These are phyloP conservation scores for Brassica rapa DNA, from an alignment of 345 rosid species.

Conservation along the genomic window DNA sequence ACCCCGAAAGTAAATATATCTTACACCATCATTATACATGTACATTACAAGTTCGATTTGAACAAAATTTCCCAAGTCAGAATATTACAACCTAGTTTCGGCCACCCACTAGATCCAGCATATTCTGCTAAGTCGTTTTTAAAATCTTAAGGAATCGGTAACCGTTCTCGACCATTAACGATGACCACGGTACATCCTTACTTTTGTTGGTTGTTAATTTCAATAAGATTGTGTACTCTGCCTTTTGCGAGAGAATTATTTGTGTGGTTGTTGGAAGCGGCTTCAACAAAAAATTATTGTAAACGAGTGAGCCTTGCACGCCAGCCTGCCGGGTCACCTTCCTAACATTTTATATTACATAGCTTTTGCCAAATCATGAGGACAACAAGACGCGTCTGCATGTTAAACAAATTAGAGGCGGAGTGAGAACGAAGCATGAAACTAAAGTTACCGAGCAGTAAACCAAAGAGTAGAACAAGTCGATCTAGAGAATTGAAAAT, in stretches of 20 bases:
- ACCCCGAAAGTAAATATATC: too few relatives aligned
- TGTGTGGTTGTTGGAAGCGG: constrained; percentile 4
- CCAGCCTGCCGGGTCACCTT: constrained; percentile 22
- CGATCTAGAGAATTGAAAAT: neutral
- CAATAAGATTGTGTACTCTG: neutral
- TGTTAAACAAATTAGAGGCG: neutral
- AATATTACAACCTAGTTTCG: neutral
- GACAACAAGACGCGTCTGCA: constrained; percentile 16
- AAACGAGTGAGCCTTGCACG: constrained; percentile 19
- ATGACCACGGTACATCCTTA: neutral
- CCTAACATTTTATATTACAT: constrained; percentile 10
- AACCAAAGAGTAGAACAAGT: neutral
- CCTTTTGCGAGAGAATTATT: neutral
- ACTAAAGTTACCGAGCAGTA: neutral
- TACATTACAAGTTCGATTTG: neutral
- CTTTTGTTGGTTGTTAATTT: constrained; percentile 3
- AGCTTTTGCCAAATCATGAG: neutral
- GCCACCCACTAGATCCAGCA: neutral
- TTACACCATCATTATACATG: neutral
- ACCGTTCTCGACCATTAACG: too few relatives aligned
- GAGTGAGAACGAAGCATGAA: constrained; percentile 9
- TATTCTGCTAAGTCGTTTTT: neutral
- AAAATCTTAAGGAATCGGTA: too few relatives aligned
- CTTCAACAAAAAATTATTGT: neutral
- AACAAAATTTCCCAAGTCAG: neutral